phyloP scores from a whole-genome alignment of 2,329 filamentous ascomycete genomes.

The Penicillium hordei region DNA sequence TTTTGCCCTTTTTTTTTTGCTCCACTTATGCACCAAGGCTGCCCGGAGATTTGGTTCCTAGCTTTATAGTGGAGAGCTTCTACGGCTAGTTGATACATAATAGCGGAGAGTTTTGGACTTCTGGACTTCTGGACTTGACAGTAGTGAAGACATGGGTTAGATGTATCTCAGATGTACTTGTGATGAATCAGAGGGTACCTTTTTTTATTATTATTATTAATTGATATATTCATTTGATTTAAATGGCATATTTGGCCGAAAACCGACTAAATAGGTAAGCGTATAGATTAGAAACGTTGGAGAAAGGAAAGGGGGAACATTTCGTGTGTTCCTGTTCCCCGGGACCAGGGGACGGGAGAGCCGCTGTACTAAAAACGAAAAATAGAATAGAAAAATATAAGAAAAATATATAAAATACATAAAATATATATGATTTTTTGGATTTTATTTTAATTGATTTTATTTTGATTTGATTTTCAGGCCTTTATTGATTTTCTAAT shows the following conservation, averaged over 20 bases:
- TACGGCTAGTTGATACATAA: constrained; percentile 9
- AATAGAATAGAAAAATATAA: constrained; percentile 10
- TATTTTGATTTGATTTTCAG: background rate
- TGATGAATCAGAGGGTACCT: constrained; percentile 22
- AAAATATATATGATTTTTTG: background rate
- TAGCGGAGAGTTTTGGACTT: background rate
- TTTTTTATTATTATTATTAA: too few relatives aligned
- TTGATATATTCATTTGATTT: background rate
- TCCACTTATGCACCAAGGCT: constrained; percentile 31
- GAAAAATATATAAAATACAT: constrained; percentile 4
- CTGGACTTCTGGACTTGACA: constrained; percentile 16
- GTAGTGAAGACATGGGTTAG: background rate
- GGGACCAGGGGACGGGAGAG: constrained; percentile 36
- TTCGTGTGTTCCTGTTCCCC: constrained; percentile 29
- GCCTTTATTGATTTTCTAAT: constrained; percentile 4
- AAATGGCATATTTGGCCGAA: background rate
- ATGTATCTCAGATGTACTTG: constrained; percentile 21
- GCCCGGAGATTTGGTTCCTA: constrained; percentile 36
- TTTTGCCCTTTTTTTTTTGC: constrained; percentile 19
- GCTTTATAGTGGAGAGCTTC: constrained; percentile 23
- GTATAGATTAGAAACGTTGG: constrained; percentile 18
- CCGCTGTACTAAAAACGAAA: constrained; percentile 33
- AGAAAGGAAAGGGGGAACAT: constrained; percentile 31
- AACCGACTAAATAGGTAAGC: background rate
- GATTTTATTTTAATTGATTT: constrained; percentile 11